Evolutionary conservation across 768 basidiomycete genomes (phyloP).

Genomic region (Trichaptum fuscoviolaceum): DNA sequence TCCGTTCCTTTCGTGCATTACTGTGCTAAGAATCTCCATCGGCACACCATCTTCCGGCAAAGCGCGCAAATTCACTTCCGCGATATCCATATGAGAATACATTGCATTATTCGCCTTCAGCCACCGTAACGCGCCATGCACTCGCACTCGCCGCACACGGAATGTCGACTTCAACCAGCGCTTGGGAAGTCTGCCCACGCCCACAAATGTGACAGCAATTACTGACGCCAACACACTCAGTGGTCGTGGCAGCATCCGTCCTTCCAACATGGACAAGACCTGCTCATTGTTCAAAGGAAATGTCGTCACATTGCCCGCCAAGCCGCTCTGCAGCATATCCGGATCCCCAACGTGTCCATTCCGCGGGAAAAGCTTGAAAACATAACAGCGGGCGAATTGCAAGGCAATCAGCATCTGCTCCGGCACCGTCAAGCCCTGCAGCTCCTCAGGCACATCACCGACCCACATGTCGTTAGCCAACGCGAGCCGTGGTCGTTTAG

Average conservation of each 20-base stretch:
- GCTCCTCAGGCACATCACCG: constrained; percentile 26
- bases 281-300: constrained; percentile 24
- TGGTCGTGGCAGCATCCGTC: constrained; percentile 29
- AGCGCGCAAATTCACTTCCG: constrained; percentile 10
- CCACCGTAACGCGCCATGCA: constrained; percentile 29
- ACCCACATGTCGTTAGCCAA: constrained; percentile 38
- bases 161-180: constrained; percentile 26
- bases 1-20: constrained; percentile 17
- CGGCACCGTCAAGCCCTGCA: constrained; percentile 27
- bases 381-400: constrained; percentile 26
- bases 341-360: constrained; percentile 7
- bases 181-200: constrained; percentile 22
- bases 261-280: constrained; percentile 29
- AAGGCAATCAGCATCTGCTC: constrained; percentile 32
- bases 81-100: constrained; percentile 26
- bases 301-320: constrained; percentile 32
- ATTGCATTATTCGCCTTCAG: constrained; percentile 29
- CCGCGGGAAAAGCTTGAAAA: constrained; percentile 35
- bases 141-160: constrained; percentile 24
- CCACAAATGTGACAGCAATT: constrained; percentile 32
- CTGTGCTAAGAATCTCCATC: constrained; percentile 17
- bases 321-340: constrained; percentile 20
- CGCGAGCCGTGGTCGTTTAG: constrained; percentile 16
- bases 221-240: constrained; percentile 25
- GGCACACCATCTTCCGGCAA: constrained; percentile 33